These are phyloP conservation scores for Exophiala aquamarina DNA, from an alignment of 2,329 filamentous ascomycete species.

Conservation along the genomic window DNA sequence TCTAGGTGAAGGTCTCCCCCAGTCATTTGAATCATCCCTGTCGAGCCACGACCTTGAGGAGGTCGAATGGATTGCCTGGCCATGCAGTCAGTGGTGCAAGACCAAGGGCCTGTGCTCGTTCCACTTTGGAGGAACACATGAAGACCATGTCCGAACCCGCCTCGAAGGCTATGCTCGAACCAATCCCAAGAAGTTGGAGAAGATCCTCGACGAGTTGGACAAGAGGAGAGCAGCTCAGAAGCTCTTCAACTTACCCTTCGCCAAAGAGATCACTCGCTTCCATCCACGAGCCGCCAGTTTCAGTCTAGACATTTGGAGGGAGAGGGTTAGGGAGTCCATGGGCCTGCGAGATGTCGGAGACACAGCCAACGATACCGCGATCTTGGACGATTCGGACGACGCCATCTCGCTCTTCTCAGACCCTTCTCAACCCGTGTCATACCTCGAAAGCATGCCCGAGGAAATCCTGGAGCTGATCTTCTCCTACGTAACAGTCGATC, in stretches of 20 bases:
- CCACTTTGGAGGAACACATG: constrained; percentile 22
- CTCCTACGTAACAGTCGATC: constrained; percentile 70
- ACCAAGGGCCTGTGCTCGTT: constrained; percentile 25
- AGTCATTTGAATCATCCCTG: constrained; percentile 28
- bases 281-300: constrained; percentile 19
- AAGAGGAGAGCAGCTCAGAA: constrained; percentile 26
- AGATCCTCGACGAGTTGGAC: constrained; percentile 26
- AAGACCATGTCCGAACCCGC: constrained; percentile 20
- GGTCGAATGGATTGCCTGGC: constrained; percentile 27
- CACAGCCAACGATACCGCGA: constrained; percentile 16
- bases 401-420: constrained; percentile 2
- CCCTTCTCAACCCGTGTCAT: constrained; percentile 2
- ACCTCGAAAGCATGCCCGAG: constrained; percentile 26
- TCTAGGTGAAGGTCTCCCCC: constrained; percentile 24
- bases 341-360: constrained; percentile 4
- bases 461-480: constrained; percentile 66
- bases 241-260: constrained; percentile 23
- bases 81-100: constrained; percentile 27
- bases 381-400: constrained; percentile 22
- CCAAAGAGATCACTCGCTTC: constrained; percentile 20
- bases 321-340: constrained; percentile 22
- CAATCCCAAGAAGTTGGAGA: constrained; percentile 24
- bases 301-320: constrained; percentile 26
- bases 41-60: constrained; percentile 24
- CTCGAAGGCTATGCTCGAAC: constrained; percentile 26